These are phyloP conservation scores for Sclerotinia trifoliorum DNA, from an alignment of 2,329 filamentous ascomycete species.

Conservation along the genomic window DNA sequence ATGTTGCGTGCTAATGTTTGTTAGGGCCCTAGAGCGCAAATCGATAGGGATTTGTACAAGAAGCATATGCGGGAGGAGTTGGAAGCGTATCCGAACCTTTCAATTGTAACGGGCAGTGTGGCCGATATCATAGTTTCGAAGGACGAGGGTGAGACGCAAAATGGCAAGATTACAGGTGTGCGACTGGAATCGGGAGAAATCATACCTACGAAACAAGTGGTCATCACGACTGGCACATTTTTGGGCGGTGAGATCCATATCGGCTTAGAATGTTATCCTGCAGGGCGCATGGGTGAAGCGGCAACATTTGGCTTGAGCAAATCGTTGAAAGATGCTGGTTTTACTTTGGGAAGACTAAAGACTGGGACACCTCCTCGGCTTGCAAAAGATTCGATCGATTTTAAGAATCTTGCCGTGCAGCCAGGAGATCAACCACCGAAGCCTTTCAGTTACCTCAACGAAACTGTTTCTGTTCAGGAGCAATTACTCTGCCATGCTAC, in stretches of 20 bases:
- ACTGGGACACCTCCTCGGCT: conserved; percentile 92
- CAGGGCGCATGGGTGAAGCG: conserved; percentile 89
- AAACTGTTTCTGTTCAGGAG: conserved; percentile 70
- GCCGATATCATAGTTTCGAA: conserved; percentile 82
- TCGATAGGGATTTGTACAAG: conserved; percentile 86
- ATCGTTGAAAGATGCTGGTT: conserved; percentile 83
- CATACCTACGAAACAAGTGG: conserved; percentile 73
- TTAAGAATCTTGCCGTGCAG: conserved; percentile 67
- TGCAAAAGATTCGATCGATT: conserved; percentile 80
- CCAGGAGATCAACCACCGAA: conserved; percentile 79
- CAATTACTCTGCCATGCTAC: conserved; percentile 87
- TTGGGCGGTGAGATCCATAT: conserved; percentile 96
- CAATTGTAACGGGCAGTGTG: conserved; percentile 80
- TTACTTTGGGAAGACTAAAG: conserved; percentile 85
- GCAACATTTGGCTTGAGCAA: conserved; percentile 92
- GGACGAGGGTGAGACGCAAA: conserved; percentile 49
- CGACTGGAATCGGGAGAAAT: conserved; percentile 84
- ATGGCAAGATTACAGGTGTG: conserved; percentile 79
- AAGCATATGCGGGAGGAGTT: conserved; percentile 89
- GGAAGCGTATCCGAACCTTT: conserved; percentile 71
- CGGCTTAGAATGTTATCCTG: conserved; percentile 77
- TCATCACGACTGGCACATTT: conserved; percentile 97
- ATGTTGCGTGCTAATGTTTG: not conserved
- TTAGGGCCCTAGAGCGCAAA: conserved; percentile 85
- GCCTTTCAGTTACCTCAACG: conserved; percentile 90